Evolutionary conservation across 768 basidiomycete genomes (phyloP).

Genomic region (Lanmaoa rubissima): DNA sequence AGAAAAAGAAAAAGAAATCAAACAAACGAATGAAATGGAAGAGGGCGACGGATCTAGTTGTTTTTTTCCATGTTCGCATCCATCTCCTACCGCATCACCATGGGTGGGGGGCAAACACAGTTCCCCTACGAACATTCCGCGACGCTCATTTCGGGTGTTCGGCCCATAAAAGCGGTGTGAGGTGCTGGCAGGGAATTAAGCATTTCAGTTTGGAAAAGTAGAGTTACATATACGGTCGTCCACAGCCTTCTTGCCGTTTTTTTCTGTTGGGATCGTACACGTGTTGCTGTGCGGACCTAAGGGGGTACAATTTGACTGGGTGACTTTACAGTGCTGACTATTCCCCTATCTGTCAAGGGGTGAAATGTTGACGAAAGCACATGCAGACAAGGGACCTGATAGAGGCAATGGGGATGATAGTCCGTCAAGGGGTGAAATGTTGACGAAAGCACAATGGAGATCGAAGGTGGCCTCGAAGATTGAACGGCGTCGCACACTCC

Average conservation of each 20-base stretch:
- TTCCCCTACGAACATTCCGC: constrained; percentile 21
- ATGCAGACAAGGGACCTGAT: neutral
- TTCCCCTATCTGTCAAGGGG: neutral
- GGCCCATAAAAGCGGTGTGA: neutral
- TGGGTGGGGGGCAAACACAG: constrained; percentile 1
- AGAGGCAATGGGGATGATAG: constrained; percentile 5
- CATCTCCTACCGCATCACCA: constrained; percentile 12
- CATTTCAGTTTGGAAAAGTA: neutral
- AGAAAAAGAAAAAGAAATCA: neutral
- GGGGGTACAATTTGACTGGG: neutral
- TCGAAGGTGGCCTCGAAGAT: constrained; percentile 10
- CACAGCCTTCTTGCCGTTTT: neutral
- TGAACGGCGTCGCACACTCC: constrained; percentile 11
- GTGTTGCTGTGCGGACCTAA: constrained; percentile 8
- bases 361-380: constrained; percentile 6
- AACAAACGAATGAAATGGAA: constrained; percentile 5
- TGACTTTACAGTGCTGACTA: neutral
- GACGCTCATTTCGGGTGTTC: constrained; percentile 17
- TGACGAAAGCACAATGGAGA: neutral
- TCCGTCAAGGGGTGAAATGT: constrained; percentile 1
- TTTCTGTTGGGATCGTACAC: constrained; percentile 2
- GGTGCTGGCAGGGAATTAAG: constrained; percentile 1
- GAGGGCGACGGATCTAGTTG: neutral
- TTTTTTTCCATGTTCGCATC: constrained; percentile 6
- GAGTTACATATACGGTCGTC: constrained; percentile 6